Percentiles rank a stretch among this genome's conserved stretches.
Conservation (phyloP, 352 stramenopile genomes). For the Phytophthora rubi region DNA sequence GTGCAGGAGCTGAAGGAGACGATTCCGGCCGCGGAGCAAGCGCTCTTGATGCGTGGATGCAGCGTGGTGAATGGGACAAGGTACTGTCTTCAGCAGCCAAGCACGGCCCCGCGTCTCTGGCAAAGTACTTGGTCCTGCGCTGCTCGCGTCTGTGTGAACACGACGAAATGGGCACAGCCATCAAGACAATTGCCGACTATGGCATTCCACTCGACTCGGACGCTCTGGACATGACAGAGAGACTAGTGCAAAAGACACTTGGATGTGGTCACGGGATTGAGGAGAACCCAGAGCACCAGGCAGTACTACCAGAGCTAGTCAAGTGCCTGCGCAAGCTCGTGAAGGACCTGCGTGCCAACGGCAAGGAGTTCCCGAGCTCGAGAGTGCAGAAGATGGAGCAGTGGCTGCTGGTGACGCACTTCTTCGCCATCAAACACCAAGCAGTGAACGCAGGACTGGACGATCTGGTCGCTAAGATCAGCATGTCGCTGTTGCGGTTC, state of each 20-base stretch:
- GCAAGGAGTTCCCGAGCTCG: constrained; percentile 57
- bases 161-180: constrained; percentile 74
- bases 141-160: constrained; percentile 76
- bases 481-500: constrained; percentile 92
- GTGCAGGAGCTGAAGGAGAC: constrained; percentile 45
- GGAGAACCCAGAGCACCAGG: constrained; percentile 46
- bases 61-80: constrained; percentile 94
- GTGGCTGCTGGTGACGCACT: constrained; percentile 80
- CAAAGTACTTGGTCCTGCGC: constrained; percentile 89
- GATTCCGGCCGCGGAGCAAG: constrained; percentile 48
- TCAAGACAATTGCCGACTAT: constrained; percentile 81
- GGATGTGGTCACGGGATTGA: constrained; percentile 56
- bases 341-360: constrained; percentile 66
- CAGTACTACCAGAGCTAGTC: constrained; percentile 68
- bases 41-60: constrained; percentile 92
- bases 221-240: constrained; percentile 62
- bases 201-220: constrained; percentile 71
- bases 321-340: constrained; percentile 70
- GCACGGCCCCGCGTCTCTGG: constrained; percentile 70
- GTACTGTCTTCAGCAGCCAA: constrained; percentile 89
- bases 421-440: constrained; percentile 78
- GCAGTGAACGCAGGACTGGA: constrained; percentile 60
- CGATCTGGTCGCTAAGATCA: constrained; percentile 80
- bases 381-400: constrained; percentile 79
- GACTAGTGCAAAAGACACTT: constrained; percentile 62